A percentile compares a stretch with the other conserved stretches of the same genome.
Conservation (phyloP, 805 yeast species). For the Candida nitratophila region DNA sequence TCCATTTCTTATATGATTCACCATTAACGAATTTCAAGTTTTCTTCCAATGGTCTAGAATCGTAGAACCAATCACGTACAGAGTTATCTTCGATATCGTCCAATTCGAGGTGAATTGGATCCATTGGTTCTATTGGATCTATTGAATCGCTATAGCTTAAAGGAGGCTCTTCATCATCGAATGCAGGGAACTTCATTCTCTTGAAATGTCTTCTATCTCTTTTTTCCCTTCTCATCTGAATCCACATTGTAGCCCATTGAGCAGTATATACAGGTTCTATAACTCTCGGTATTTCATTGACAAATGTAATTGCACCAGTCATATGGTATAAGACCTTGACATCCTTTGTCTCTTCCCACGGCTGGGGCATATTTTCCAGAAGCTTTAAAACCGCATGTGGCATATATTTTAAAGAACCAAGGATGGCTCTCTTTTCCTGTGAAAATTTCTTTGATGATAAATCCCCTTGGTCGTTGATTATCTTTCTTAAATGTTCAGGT, state of each 20-base stretch:
- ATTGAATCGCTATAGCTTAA: conserved; percentile 75
- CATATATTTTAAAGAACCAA: conserved; percentile 89
- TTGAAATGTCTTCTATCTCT: conserved; percentile 85
- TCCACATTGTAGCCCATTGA: conserved; percentile 95
- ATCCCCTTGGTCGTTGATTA: conserved; percentile 78
- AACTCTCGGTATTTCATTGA: conserved; percentile 86
- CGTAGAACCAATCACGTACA: conserved; percentile 75
- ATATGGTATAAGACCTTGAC: conserved; percentile 85
- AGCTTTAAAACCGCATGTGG: conserved; percentile 92
- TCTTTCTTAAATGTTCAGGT: conserved; percentile 84
- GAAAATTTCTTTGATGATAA: conserved; percentile 72
- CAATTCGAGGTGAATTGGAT: conserved; percentile 62
- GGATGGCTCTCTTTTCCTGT: conserved; percentile 76
- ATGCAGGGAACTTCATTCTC: conserved; percentile 90
- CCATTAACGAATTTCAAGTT: conserved; percentile 56
- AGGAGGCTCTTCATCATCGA: conserved; percentile 97
- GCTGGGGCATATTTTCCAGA: conserved; percentile 95
- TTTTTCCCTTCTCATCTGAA: conserved; percentile 89
- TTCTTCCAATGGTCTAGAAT: conserved; percentile 64
- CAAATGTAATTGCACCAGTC: conserved; percentile 93
- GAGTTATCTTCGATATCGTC: conserved; percentile 55
- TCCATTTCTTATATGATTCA: conserved; percentile 71
- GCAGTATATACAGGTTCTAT: conserved; percentile 87
- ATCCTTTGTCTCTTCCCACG: conserved; percentile 87
- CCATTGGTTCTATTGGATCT: conserved; percentile 64